phyloP scores from a whole-genome alignment of 164 flowering plant species.

The Tetrastigma voinierianum region DNA sequence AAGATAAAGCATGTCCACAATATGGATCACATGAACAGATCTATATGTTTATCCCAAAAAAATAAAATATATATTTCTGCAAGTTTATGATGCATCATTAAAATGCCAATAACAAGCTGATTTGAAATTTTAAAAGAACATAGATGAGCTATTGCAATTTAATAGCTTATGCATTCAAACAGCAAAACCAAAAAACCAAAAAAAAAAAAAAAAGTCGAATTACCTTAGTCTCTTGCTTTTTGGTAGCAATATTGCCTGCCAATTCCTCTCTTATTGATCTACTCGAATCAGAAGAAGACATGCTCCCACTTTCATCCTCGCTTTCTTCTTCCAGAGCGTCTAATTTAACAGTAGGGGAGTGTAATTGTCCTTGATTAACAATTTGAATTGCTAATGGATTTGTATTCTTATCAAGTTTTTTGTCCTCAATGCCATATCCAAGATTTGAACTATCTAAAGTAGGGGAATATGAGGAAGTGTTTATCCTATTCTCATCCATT shows the following conservation, averaged over 20 bases:
- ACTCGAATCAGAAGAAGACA: conserved; percentile 38
- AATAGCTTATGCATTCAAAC: neutral
- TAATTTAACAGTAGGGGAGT: conserved; percentile 31
- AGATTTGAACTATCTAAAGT: conserved; percentile 25
- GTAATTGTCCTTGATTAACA: conserved; percentile 25
- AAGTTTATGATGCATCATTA: no score
- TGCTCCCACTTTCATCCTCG: conserved; percentile 48
- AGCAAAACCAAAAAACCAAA: neutral
- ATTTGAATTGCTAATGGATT: no score
- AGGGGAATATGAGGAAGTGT: conserved; percentile 26
- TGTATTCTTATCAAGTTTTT: conserved; percentile 31
- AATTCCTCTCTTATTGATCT: conserved; percentile 29
- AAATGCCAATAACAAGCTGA: no score
- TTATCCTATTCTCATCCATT: conserved; percentile 8
- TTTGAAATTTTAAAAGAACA: no score
- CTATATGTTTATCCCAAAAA: no score
- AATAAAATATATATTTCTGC: no score
- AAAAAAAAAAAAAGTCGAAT: neutral
- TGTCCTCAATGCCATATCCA: conserved; percentile 29
- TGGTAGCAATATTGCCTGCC: conserved; percentile 18
- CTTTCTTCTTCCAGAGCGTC: conserved; percentile 65
- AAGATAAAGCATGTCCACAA: no score
- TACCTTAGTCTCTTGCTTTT: conserved; percentile 29
- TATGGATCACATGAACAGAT: no score
- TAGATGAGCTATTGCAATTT: no score